Percentiles rank a stretch among this genome's conserved stretches.
Conservation (phyloP, 805 yeast species). For the Cyberlindnera euphorbiiphila region DNA sequence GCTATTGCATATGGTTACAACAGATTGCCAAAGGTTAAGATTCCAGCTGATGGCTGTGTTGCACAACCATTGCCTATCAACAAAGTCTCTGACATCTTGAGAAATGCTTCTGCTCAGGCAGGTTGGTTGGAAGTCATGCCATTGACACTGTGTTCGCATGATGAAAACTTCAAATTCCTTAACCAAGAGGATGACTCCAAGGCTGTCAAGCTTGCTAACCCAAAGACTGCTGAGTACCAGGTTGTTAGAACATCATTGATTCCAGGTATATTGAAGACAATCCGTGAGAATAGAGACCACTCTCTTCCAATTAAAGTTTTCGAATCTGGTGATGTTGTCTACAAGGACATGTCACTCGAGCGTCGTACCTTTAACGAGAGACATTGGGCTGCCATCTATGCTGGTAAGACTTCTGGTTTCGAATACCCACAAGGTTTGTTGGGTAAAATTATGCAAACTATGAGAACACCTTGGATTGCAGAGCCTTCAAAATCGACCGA, state of each 20-base stretch:
- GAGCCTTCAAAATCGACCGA: conserved; percentile 39
- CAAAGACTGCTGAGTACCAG: conserved; percentile 94
- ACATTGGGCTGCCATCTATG: conserved; percentile 90
- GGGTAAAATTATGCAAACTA: conserved; percentile 93
- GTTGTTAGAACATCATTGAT: conserved; percentile 93
- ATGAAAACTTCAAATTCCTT: conserved; percentile 90
- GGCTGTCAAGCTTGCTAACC: conserved; percentile 91
- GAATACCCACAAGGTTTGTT: conserved; percentile 92
- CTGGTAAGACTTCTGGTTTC: conserved; percentile 93
- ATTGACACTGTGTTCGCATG: conserved; percentile 91
- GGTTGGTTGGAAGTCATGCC: conserved; percentile 97
- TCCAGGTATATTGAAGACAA: conserved; percentile 93
- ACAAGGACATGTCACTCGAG: conserved; percentile 75
- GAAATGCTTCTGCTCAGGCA: conserved; percentile 88
- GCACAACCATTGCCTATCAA: conserved; percentile 90
- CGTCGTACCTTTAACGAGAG: conserved; percentile 90
- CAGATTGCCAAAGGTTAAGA: conserved; percentile 74
- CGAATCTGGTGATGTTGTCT: conserved; percentile 92
- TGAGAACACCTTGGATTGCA: conserved; percentile 82
- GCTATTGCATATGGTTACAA: conserved; percentile 96
- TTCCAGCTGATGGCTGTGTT: conserved; percentile 71
- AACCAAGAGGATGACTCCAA: conserved; percentile 68
- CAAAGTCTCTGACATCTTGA: conserved; percentile 83
- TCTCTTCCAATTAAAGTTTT: conserved; percentile 92
- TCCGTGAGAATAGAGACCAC: conserved; percentile 94